A percentile compares a stretch with the other conserved stretches of the same genome.
Evolutionary conservation across 208 protist species (phyloP).

Genomic region (Strigomonas culicis): DNA sequence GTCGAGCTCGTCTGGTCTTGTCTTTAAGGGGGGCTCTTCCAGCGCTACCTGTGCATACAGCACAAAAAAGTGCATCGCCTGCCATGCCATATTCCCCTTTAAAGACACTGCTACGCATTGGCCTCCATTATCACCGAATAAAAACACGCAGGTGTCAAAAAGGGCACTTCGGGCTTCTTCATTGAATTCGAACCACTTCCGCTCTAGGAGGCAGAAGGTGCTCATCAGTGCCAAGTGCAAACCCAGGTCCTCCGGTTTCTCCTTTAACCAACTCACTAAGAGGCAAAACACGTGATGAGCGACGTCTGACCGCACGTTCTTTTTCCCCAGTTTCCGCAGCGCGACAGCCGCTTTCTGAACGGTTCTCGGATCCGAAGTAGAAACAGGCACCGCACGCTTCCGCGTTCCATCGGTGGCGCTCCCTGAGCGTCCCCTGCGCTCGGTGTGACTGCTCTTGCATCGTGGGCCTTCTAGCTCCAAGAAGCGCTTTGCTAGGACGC

Average conservation of each 20-base stretch:
- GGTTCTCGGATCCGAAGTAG: constrained; percentile 16
- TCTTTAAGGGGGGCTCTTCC: neutral
- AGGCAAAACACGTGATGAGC: constrained; percentile 1
- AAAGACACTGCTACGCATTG: neutral
- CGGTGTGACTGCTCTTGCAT: too few species aligned
- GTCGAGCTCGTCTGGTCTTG: neutral
- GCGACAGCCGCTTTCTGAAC: constrained; percentile 56
- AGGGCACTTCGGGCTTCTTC: neutral
- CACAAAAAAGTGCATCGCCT: constrained; percentile 8
- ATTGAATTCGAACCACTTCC: neutral
- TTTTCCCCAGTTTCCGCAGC: constrained; percentile 43
- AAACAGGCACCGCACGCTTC: neutral
- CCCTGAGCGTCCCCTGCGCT: too few species aligned
- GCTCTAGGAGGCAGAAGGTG: constrained; percentile 32
- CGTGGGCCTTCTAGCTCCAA: constrained; percentile 24
- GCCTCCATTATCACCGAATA: neutral
- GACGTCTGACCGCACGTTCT: neutral
- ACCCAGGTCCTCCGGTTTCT: constrained; percentile 17
- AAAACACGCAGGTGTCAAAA: neutral
- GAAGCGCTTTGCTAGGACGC: constrained; percentile 38
- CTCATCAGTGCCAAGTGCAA: constrained; percentile 49
- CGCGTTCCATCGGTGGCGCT: too few species aligned
- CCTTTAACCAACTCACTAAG: neutral
- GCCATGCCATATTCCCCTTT: constrained; percentile 2
- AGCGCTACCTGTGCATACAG: neutral